Evolutionary conservation across 148 eudicot genomes (phyloP).

Genomic region (Rhododendron vialii): DNA sequence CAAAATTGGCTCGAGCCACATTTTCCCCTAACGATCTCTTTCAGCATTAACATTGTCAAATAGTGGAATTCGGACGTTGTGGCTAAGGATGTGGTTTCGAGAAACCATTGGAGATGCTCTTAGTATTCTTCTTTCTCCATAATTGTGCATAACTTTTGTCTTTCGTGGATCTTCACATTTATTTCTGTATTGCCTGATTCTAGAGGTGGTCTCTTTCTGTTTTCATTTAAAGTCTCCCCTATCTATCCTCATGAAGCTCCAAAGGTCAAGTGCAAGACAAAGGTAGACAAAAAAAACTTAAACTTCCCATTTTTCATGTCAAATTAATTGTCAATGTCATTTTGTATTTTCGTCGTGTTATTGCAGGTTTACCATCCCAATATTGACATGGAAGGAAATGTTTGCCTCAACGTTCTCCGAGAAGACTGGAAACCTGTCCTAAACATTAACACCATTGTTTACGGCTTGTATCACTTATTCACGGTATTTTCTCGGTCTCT

Average conservation of each 20-base stretch:
- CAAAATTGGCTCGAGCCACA: no score
- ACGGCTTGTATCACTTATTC: conserved; percentile 77
- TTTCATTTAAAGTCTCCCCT: conserved; percentile 57
- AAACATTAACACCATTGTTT: conserved; percentile 72
- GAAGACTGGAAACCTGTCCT: conserved; percentile 94
- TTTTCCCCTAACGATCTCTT: no score
- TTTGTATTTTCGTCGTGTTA: conserved; percentile 39
- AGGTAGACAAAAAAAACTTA: conserved; percentile 22
- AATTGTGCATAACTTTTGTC: neutral
- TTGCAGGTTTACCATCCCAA: conserved; percentile 83
- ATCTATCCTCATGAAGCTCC: conserved; percentile 69
- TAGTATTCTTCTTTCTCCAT: neutral
- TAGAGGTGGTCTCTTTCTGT: conserved; percentile 52
- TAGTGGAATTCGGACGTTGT: neutral
- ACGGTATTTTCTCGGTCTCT: conserved; percentile 54
- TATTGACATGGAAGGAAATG: conserved; percentile 86
- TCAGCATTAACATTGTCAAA: neutral
- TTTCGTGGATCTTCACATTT: neutral
- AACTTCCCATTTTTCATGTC: neutral
- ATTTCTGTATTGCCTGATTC: neutral
- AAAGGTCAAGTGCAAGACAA: conserved; percentile 66
- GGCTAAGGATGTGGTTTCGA: neutral
- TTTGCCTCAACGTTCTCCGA: conserved; percentile 82
- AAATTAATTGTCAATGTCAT: neutral
- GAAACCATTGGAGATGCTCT: neutral